Evolutionary conservation across 1,139 yeast species (phyloP), one percentile per base, ranked within the genome.

Genomic region (Saccharomyces hybrid): DNA sequence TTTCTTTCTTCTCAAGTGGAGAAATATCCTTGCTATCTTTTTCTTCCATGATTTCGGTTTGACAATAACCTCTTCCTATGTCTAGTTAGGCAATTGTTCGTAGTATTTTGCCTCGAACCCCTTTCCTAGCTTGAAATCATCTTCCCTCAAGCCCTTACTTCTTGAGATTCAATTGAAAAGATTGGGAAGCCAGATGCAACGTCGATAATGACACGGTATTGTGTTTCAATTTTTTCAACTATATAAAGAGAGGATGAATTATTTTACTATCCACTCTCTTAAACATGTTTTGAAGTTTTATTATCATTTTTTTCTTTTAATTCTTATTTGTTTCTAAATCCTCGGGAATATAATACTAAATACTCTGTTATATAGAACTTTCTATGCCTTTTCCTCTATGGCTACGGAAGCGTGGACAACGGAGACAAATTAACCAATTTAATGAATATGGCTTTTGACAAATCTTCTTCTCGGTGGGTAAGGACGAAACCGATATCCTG

Each of bases 401-500:
- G 74, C 72, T 71, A 59, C 68, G 72, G 72, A 73, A 78, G 87
- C 78, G 88, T 81, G 88, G 86, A 82, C 86, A 81, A 80, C 85
- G 80, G 86, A 82, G 86, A 73, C 67, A 82, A 69, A 82, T 31
- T 7, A 11, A 47, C 32, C 9, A 27, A 28, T 5, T 26, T 19
- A 46, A 23, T 23, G 50, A 47, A 44, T 42, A 27, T 53, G 53
- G 49, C 52, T 48, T 53, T 53, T 44, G 54, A 49, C 47, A 46
- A 26, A 46, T 46, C 27, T 44, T 47, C 44, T 44, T 48, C 54
- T 50, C 51, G 50, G 34, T 41, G 31, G 31, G 44, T 41, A 14
- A n/a, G 46, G 38, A 19, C 28, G 49, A 26, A 32, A 32, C 23
- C 27, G 26, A 42, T 50, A 44, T 49, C 53, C 28, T 51, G 42